A percentile compares a stretch with the other conserved stretches of the same genome.
These are phyloP conservation scores for Vitis amurensis DNA, from an alignment of 164 flowering plant genomes.

Conservation along the genomic window DNA sequence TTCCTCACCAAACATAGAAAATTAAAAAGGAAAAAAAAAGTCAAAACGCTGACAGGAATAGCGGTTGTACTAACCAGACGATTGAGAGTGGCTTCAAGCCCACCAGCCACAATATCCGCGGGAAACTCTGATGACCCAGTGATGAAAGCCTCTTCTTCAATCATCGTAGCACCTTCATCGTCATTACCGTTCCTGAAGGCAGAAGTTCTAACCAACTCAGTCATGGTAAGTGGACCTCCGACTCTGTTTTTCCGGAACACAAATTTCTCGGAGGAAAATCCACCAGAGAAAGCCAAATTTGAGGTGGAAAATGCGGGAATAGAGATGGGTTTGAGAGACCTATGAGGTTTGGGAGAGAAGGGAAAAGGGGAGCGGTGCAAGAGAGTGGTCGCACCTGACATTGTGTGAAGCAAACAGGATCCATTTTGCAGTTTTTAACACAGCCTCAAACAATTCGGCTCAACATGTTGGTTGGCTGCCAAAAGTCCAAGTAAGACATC, in stretches of 20 bases:
- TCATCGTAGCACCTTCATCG: constrained; percentile 22
- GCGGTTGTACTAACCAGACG: constrained; percentile 45
- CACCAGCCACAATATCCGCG: constrained; percentile 10
- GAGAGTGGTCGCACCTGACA: constrained; percentile 3
- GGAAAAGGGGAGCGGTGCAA: constrained; percentile 8
- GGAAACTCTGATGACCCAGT: constrained; percentile 26
- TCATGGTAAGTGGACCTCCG: constrained; percentile 20
- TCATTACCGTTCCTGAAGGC: constrained; percentile 16
- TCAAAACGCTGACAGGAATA: neutral
- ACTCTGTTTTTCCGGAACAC: constrained; percentile 2
- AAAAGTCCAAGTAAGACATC: too few relatives aligned
- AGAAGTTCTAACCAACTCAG: constrained; percentile 20
- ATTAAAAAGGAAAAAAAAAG: neutral
- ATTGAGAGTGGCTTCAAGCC: constrained; percentile 57
- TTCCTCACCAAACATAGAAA: neutral
- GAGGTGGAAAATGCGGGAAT: constrained; percentile 6
- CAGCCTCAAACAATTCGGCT: too few relatives aligned
- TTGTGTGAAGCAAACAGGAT: neutral
- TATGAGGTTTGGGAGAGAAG: neutral
- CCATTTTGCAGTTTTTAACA: too few relatives aligned
- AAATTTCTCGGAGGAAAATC: constrained; percentile 2
- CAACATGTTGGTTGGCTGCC: too few relatives aligned
- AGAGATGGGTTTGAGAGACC: constrained; percentile 16
- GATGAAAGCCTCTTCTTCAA: constrained; percentile 41
- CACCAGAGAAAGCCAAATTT: constrained; percentile 5